Evolutionary conservation across 139 green algal genomes (phyloP).

Genomic region (Tetradesmus obliquus): DNA sequence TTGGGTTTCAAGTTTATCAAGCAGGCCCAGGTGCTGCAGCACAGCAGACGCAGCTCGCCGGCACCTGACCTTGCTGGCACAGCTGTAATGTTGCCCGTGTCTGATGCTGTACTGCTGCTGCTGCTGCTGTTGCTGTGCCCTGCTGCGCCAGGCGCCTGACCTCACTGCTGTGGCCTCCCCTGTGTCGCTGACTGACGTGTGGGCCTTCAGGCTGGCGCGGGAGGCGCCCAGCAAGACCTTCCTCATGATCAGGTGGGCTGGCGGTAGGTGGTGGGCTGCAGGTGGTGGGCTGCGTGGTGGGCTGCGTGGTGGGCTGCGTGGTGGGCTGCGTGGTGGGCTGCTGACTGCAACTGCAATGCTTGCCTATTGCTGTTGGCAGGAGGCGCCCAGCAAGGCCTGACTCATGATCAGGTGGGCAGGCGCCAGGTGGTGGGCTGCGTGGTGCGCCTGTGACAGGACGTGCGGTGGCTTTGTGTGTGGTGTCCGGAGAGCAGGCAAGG

Average conservation of each 20-base stretch:
- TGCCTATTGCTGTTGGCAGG: background rate
- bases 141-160: background rate
- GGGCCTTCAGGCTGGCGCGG: background rate
- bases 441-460: background rate
- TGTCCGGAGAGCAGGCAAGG: too few relatives aligned
- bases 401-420: background rate
- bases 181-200: constrained; percentile 7
- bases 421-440: background rate
- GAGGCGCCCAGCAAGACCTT: constrained; percentile 14
- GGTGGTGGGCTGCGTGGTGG: background rate
- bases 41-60: background rate
- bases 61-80: background rate
- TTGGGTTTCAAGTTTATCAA: background rate
- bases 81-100: background rate
- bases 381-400: background rate
- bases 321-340: background rate
- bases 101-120: background rate
- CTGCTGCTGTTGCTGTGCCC: background rate
- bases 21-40: background rate
- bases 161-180: background rate
- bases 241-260: constrained; percentile 28
- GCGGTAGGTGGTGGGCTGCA: background rate
- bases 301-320: background rate
- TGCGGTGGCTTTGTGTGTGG: background rate
- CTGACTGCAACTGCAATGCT: too few relatives aligned